Conservation (phyloP, 2,329 filamentous ascomycete genomes). For the Diaporthe helianthi region DNA sequence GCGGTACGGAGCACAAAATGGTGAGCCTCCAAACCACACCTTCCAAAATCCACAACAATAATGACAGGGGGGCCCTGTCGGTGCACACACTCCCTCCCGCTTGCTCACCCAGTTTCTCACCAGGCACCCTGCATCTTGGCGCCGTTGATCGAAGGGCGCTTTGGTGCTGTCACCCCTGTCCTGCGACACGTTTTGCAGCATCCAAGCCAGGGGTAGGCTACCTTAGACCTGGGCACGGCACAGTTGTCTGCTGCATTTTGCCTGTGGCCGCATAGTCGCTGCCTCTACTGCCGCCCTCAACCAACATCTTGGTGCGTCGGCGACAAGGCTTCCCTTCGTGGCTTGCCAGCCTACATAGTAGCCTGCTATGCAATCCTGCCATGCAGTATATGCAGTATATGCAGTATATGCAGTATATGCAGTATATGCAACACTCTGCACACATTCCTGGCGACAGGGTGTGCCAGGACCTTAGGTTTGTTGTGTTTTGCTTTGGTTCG, state of each 20-base stretch:
- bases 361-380: not conserved
- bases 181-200: conserved; percentile 26
- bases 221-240: conserved; percentile 10
- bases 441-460: conserved; percentile 14
- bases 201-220: conserved; percentile 15
- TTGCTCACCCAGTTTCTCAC: not conserved
- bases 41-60: not conserved
- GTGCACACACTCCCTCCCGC: not conserved
- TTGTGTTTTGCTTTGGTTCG: conserved; percentile 10
- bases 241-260: not conserved
- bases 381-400: not conserved
- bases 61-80: not conserved
- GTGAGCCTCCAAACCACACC: conserved; percentile 1
- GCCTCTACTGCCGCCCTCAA: not conserved
- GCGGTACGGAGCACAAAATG: not conserved
- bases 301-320: not conserved
- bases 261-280: not conserved
- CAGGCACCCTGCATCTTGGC: conserved; percentile 1
- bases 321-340: not conserved
- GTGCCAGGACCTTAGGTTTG: conserved; percentile 18
- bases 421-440: conserved; percentile 2
- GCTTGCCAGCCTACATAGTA: not conserved
- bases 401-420: not conserved
- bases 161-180: conserved; percentile 18
- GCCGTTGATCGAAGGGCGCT: conserved; percentile 16